Conservation (phyloP, 345 rosid genomes). For the Ceriops zippeliana region DNA sequence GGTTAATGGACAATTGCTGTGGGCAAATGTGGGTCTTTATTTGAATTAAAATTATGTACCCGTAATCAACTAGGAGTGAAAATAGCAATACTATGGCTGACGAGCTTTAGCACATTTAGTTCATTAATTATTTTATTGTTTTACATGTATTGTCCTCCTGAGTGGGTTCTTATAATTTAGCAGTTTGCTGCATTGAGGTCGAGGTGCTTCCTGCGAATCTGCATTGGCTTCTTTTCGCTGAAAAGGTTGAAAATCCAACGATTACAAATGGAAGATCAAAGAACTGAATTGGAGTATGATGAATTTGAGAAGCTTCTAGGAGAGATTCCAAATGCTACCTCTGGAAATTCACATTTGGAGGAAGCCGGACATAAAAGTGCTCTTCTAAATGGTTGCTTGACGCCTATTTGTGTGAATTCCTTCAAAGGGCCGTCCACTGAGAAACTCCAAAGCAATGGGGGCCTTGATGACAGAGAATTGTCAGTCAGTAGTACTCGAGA, state of each 20-base stretch:
- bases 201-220: conserved; percentile 20
- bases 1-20: not conserved
- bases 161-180: conserved; percentile 1
- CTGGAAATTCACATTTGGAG: conserved; percentile 45
- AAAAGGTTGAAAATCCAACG: conserved; percentile 8
- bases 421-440: conserved; percentile 31
- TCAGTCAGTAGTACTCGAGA: conserved; percentile 23
- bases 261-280: conserved; percentile 52
- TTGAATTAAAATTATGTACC: not conserved
- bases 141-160: not conserved
- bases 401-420: conserved; percentile 38
- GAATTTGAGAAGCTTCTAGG: conserved; percentile 78
- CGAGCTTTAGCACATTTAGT: not conserved
- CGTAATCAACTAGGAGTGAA: not conserved
- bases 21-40: conserved; percentile 2
- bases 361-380: conserved; percentile 31
- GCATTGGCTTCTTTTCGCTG: conserved; percentile 16
- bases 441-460: conserved; percentile 30
- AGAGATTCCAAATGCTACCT: conserved; percentile 78
- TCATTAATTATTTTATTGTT: not conserved
- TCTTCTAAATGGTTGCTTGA: conserved; percentile 24
- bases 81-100: not conserved
- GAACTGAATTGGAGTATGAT: conserved; percentile 55
- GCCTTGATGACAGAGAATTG: conserved; percentile 24
- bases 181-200: conserved; percentile 11